Percentiles rank a stretch among this genome's conserved stretches.
Conservation (phyloP, 345 rosid species). For the Triadica sebifera region DNA sequence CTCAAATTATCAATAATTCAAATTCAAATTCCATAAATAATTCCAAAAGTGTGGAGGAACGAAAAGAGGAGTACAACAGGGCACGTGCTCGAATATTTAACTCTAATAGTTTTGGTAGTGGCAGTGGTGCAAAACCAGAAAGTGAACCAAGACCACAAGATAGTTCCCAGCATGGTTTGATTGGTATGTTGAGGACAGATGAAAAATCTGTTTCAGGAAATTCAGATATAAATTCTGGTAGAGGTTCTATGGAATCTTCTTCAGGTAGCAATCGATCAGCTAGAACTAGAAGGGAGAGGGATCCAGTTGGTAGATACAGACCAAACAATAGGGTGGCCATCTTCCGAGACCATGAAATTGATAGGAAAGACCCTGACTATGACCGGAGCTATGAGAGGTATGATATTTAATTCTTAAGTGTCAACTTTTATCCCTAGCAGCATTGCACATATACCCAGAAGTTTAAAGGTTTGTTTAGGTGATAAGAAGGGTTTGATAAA, state of each 20-base stretch:
- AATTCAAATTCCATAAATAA: conserved; percentile 45
- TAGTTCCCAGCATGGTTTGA: conserved; percentile 34
- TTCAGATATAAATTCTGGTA: conserved; percentile 42
- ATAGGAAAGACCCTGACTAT: conserved; percentile 79
- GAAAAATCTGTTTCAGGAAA: conserved; percentile 43
- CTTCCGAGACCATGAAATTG: conserved; percentile 75
- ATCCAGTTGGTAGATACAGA: conserved; percentile 45
- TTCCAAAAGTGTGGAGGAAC: conserved; percentile 74
- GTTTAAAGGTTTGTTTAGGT: background rate
- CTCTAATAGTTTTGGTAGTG: conserved; percentile 37
- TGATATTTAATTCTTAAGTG: background rate
- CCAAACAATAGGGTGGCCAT: conserved; percentile 65
- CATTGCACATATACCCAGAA: background rate
- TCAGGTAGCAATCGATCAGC: conserved; percentile 47
- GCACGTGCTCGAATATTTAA: conserved; percentile 81
- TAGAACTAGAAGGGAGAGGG: conserved; percentile 63
- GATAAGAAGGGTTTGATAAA: background rate
- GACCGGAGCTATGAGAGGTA: conserved; percentile 77
- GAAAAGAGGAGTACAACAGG: conserved; percentile 75
- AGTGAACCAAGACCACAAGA: conserved; percentile 48
- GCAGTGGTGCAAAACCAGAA: conserved; percentile 41
- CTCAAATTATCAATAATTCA: conserved; percentile 29
- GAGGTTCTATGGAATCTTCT: conserved; percentile 50
- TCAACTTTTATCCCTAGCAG: background rate
- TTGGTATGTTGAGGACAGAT: conserved; percentile 41